These are phyloP conservation scores for Solanum chacoense DNA, from an alignment of 305 asterid genomes.

Conservation along the genomic window DNA sequence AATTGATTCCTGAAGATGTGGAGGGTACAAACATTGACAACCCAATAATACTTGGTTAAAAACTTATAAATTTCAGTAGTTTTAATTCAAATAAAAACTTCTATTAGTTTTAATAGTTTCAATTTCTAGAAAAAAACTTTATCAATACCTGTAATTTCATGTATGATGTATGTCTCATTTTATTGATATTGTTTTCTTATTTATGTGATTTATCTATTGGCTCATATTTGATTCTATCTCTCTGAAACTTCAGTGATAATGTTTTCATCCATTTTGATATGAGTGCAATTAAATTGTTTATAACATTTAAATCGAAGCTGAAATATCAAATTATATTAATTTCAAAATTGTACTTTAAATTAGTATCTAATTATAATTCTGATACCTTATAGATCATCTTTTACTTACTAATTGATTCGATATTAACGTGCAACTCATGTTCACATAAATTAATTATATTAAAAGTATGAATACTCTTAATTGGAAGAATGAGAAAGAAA, in stretches of 20 bases:
- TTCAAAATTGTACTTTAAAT: background rate
- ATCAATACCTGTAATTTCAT: background rate
- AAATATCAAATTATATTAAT: too few relatives aligned
- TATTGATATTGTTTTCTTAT: background rate
- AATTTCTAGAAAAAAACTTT: background rate
- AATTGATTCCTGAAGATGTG: background rate
- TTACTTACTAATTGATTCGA: background rate
- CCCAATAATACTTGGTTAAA: conserved; percentile 18
- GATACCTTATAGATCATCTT: background rate
- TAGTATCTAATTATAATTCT: background rate
- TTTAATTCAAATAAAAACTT: background rate
- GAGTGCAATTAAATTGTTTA: background rate
- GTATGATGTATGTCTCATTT: background rate
- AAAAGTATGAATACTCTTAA: background rate
- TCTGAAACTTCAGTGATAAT: background rate
- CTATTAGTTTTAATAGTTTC: background rate
- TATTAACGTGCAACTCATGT: background rate
- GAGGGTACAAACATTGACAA: background rate
- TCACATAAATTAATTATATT: too few relatives aligned
- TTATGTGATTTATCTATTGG: background rate
- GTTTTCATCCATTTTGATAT: background rate
- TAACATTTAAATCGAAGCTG: too few relatives aligned
- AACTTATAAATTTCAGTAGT: background rate
- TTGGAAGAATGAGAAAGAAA: background rate
- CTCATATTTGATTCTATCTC: background rate